A percentile compares a stretch with the other conserved stretches of the same genome.
Evolutionary conservation across 768 basidiomycete genomes (phyloP).

Genomic region (Floccularia luteovirens): DNA sequence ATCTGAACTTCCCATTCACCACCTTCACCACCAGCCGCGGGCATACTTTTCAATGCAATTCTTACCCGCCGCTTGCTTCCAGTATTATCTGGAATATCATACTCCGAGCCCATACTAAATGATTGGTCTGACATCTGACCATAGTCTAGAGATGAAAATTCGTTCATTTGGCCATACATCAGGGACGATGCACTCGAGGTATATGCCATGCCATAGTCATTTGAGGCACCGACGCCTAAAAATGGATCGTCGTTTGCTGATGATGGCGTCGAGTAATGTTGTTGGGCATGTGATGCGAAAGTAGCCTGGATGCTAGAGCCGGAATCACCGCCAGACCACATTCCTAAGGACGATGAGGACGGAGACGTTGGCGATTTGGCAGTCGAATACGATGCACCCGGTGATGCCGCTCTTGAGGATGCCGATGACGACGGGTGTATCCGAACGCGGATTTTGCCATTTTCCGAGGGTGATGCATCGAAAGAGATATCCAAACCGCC

Average conservation of each 20-base stretch:
- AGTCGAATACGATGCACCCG: conserved; percentile 12
- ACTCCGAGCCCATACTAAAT: conserved; percentile 30
- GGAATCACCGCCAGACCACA: conserved; percentile 17
- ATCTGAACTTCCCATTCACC: conserved; percentile 79
- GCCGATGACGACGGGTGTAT: conserved; percentile 54
- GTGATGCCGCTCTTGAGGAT: conserved; percentile 31
- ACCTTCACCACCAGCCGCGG: conserved; percentile 53
- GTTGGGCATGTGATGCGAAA: conserved; percentile 15
- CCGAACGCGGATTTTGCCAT: conserved; percentile 68
- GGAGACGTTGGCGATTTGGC: conserved; percentile 12
- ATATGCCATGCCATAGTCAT: conserved; percentile 29
- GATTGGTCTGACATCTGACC: conserved; percentile 20
- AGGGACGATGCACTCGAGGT: conserved; percentile 23
- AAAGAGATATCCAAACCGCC: conserved; percentile 67
- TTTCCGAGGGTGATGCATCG: conserved; percentile 53
- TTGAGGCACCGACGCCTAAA: conserved; percentile 39
- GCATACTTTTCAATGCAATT: conserved; percentile 60
- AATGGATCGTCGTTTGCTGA: conserved; percentile 47
- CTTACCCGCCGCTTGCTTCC: conserved; percentile 46
- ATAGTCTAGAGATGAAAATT: conserved; percentile 19
- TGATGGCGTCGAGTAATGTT: conserved; percentile 19
- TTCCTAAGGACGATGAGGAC: conserved; percentile 17
- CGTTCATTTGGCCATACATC: conserved; percentile 24
- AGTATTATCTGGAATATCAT: conserved; percentile 22
- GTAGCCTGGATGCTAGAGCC: conserved; percentile 14